These are phyloP conservation scores for Penicillium sp. DNA, from an alignment of 2,329 filamentous ascomycete genomes.

Conservation along the genomic window DNA sequence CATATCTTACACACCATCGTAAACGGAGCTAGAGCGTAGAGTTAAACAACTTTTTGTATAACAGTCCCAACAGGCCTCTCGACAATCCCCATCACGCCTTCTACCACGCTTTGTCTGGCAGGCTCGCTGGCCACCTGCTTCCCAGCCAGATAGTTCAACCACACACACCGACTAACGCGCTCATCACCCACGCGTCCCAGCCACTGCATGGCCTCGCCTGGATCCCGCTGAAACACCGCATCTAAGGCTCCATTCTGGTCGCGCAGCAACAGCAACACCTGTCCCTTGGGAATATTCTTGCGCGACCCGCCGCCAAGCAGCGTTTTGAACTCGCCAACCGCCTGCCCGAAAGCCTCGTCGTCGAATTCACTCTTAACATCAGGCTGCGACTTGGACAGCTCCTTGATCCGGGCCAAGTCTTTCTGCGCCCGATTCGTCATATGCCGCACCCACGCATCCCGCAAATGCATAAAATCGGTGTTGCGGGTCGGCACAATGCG, in stretches of 20 bases:
- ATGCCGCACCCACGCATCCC: constrained; percentile 85
- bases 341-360: constrained; percentile 71
- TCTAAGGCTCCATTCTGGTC: constrained; percentile 62
- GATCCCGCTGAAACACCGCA: constrained; percentile 59
- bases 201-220: constrained; percentile 46
- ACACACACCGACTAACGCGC: constrained; percentile 73
- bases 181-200: constrained; percentile 75
- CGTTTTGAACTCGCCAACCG: constrained; percentile 72
- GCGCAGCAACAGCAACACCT: constrained; percentile 70
- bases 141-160: constrained; percentile 86
- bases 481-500: constrained; percentile 86
- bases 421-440: constrained; percentile 69
- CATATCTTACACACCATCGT: constrained; percentile 1
- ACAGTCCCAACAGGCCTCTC: constrained; percentile 84
- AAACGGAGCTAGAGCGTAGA: not conserved
- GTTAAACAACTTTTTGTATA: constrained; percentile 65
- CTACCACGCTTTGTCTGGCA: constrained; percentile 75
- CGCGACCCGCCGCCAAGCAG: constrained; percentile 71
- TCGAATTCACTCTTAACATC: constrained; percentile 46
- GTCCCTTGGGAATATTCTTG: constrained; percentile 70
- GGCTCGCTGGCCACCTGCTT: constrained; percentile 81
- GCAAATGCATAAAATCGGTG: constrained; percentile 88
- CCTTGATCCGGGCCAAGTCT: constrained; percentile 46
- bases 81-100: constrained; percentile 83
- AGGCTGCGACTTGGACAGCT: constrained; percentile 20